Percentiles rank a stretch among this genome's conserved stretches.
Evolutionary conservation across 345 rosid genomes (phyloP).

Genomic region (Citrus trifoliata): DNA sequence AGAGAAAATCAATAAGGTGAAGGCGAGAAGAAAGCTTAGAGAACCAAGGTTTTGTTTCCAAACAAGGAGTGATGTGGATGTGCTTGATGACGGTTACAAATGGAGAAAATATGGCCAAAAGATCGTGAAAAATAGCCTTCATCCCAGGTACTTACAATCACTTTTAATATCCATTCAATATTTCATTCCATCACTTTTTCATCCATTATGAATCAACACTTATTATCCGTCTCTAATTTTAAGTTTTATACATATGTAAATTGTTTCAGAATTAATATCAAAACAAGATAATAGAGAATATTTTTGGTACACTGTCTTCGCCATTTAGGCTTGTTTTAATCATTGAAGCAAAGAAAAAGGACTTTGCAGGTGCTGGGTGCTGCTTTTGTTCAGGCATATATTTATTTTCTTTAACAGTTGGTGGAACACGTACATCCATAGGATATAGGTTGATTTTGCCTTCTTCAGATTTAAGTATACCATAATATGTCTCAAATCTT

Average conservation of each 20-base stretch:
- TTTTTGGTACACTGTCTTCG: slow-evolving; percentile 16
- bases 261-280: slow-evolving; percentile 2
- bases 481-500: background rate
- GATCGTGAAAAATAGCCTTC: slow-evolving; percentile 96
- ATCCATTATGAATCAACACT: too few species aligned
- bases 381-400: background rate
- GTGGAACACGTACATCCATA: slow-evolving; percentile 12
- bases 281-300: slow-evolving; percentile 10
- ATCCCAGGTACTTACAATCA: slow-evolving; percentile 65
- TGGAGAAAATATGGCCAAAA: slow-evolving; percentile 99
- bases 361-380: background rate
- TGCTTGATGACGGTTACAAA: slow-evolving; percentile 93
- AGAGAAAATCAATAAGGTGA: slow-evolving; percentile 61
- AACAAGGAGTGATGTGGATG: slow-evolving; percentile 94
- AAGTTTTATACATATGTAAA: background rate
- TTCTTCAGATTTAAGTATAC: slow-evolving; percentile 7
- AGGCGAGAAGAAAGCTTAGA: slow-evolving; percentile 85
- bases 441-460: slow-evolving; percentile 5
- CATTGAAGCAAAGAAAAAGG: slow-evolving; percentile 14
- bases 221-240: too few species aligned
- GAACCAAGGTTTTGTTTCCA: slow-evolving; percentile 99
- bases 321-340: slow-evolving; percentile 17
- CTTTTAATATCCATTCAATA: too few species aligned
- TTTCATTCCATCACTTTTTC: too few species aligned
- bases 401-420: background rate